Base-by-base conservation (phyloP, 805 yeast genomes). In the Metschnikowia picachoensis region DNA sequence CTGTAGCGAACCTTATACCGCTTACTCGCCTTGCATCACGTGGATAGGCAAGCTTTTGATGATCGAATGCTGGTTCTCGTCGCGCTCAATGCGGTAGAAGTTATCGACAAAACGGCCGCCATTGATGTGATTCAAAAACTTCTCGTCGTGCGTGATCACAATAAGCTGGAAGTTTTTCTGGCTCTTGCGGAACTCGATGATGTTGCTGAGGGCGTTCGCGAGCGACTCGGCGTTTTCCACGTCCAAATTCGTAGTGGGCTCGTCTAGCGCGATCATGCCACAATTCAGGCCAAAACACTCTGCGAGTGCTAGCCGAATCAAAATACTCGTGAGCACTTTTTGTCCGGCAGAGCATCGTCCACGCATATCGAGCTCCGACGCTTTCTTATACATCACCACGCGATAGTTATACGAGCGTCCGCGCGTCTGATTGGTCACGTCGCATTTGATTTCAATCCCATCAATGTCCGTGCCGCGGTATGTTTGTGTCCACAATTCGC, bases 261-360 rank as follows among this genome's bases (percentile, higher is more conserved):
- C 99, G 66, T 94, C 99, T 34, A 94, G 73, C 0, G 98, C 96
- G 56, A 94, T 88, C 66, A 94, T 86, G 41, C 99, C 99, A 70
- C 97, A 92, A 60, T 87, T 88, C 1, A 83, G 76, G 8, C 99
- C 98, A 70, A 94, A 92, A 59, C 97, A 88, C 65, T 94, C 98
- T 1, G 98, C 94, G 39, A 94, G 70, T 0, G 97, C 97, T 46
- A 94, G 68, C 45, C 99, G 74, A 46, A 94, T 92, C 30, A 94
- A 82, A 39, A 94, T 91, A 34, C 95, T 85, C 0, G 98, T 97
- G 38, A 94, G 67, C 4, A 94, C 97, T 59, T 90, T 88, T 65
- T 94, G 99, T 0, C 99, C 99, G 0, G 99, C 98, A 1, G 97
- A 88, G 63, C 99, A 94, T 47, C 99, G 71, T 0, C 99, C 99